Evolutionary conservation across 352 stramenopile species (phyloP).

Genomic region (Globisporangium nodosum): DNA sequence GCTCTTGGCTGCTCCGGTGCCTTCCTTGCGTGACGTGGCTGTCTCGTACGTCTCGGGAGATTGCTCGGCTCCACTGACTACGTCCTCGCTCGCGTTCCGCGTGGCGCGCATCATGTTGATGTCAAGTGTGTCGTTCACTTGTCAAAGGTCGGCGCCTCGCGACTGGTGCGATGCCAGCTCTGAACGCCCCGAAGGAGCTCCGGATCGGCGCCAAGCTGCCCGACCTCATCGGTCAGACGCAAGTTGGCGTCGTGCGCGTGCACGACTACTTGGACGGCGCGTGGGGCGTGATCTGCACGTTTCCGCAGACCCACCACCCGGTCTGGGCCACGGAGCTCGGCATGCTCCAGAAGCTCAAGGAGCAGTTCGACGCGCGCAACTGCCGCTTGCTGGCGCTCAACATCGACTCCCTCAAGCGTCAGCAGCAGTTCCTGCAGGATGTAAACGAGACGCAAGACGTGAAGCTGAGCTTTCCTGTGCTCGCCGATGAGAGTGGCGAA

Average conservation of each 20-base stretch:
- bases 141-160: not conserved
- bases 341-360: conserved; percentile 73
- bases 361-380: conserved; percentile 73
- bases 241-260: conserved; percentile 60
- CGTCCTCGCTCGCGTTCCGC: not conserved
- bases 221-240: conserved; percentile 62
- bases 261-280: conserved; percentile 69
- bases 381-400: conserved; percentile 56
- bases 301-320: conserved; percentile 64
- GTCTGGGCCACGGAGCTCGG: conserved; percentile 78
- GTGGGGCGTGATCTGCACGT: conserved; percentile 67
- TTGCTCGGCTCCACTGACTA: not conserved
- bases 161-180: conserved; percentile 12
- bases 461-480: conserved; percentile 63
- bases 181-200: conserved; percentile 30
- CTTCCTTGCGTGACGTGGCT: not conserved
- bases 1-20: not conserved
- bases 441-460: conserved; percentile 81
- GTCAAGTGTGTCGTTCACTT: not conserved
- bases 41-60: not conserved
- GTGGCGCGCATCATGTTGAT: not conserved
- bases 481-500: conserved; percentile 62
- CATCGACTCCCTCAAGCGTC: conserved; percentile 31
- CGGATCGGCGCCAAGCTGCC: conserved; percentile 69
- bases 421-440: conserved; percentile 55